Evolutionary conservation across 1,139 yeast species (phyloP).

Genomic region (Scheffersomyces cryptocercus): DNA sequence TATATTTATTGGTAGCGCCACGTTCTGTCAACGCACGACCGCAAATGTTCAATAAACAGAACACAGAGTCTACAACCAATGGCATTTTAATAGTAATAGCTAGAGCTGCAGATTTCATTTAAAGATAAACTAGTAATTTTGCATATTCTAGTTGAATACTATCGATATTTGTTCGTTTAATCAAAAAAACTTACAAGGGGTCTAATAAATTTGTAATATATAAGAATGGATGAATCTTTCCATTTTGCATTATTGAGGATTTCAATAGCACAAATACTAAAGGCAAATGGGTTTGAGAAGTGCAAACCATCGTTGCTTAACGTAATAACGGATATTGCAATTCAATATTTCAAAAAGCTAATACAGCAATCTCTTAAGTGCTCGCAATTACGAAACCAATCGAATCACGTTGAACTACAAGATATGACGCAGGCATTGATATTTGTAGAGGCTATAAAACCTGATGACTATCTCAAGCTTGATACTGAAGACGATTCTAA

Average conservation of each 20-base stretch:
- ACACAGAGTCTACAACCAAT: no score
- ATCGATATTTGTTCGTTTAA: no score
- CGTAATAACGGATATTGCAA: slow-evolving; percentile 22
- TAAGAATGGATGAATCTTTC: slow-evolving; percentile 22
- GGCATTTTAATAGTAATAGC: background rate
- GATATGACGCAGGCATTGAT: slow-evolving; percentile 23
- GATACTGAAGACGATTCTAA: slow-evolving; percentile 16
- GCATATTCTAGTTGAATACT: no score
- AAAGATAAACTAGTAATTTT: no score
- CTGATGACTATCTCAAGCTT: slow-evolving; percentile 15
- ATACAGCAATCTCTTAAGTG: slow-evolving; percentile 14
- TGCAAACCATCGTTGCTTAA: slow-evolving; percentile 26
- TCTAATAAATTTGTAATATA: background rate
- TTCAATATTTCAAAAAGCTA: slow-evolving; percentile 18
- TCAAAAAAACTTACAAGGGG: no score
- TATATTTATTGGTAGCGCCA: no score
- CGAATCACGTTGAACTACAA: slow-evolving; percentile 15
- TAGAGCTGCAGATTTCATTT: no score
- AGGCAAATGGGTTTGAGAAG: slow-evolving; percentile 27
- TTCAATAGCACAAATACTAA: slow-evolving; percentile 25
- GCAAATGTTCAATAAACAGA: no score
- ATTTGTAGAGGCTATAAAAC: slow-evolving; percentile 18
- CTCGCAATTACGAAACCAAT: slow-evolving; percentile 16
- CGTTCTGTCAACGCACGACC: no score
- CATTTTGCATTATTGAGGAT: slow-evolving; percentile 25